Percentiles rank a stretch among this genome's conserved stretches.
These are phyloP conservation scores for Schizophyllum commune DNA, from an alignment of 1,284 basidiomycete species.

Conservation along the genomic window DNA sequence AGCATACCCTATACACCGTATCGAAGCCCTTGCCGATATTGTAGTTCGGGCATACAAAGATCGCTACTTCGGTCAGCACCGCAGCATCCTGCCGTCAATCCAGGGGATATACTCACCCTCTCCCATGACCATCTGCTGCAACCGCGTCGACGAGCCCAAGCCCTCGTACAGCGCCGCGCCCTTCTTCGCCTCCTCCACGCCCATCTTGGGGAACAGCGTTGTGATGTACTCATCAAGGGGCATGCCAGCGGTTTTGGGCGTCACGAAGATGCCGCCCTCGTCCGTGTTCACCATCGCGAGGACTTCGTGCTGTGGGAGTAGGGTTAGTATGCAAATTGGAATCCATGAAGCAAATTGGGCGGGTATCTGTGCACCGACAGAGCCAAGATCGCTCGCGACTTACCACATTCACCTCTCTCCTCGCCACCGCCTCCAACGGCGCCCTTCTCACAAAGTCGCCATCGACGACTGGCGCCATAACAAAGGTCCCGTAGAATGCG, in stretches of 20 bases:
- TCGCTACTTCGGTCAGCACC: too few species aligned
- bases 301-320: slow-evolving; percentile 14
- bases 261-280: slow-evolving; percentile 12
- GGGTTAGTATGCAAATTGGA: too few species aligned
- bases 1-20: slow-evolving; percentile 16
- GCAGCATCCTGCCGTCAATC: too few species aligned
- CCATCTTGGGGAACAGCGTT: slow-evolving; percentile 13
- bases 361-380: too few species aligned
- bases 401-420: slow-evolving; percentile 23
- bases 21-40: slow-evolving; percentile 19
- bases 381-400: too few species aligned
- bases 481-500: slow-evolving; percentile 32
- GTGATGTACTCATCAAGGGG: slow-evolving; percentile 1
- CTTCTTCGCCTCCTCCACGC: slow-evolving; percentile 5
- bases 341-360: too few species aligned
- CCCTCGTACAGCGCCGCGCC: slow-evolving; percentile 11
- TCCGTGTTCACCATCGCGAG: slow-evolving; percentile 7
- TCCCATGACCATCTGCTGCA: slow-evolving; percentile 19
- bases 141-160: slow-evolving; percentile 11
- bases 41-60: slow-evolving; percentile 27
- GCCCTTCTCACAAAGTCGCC: slow-evolving; percentile 24
- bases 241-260: slow-evolving; percentile 3
- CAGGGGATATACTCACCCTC: slow-evolving; percentile 25
- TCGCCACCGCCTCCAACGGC: slow-evolving; percentile 20
- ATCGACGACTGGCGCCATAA: slow-evolving; percentile 30